Evolutionary conservation across 2,329 filamentous ascomycete species (phyloP).

Genomic region (Aspergillus melleus): DNA sequence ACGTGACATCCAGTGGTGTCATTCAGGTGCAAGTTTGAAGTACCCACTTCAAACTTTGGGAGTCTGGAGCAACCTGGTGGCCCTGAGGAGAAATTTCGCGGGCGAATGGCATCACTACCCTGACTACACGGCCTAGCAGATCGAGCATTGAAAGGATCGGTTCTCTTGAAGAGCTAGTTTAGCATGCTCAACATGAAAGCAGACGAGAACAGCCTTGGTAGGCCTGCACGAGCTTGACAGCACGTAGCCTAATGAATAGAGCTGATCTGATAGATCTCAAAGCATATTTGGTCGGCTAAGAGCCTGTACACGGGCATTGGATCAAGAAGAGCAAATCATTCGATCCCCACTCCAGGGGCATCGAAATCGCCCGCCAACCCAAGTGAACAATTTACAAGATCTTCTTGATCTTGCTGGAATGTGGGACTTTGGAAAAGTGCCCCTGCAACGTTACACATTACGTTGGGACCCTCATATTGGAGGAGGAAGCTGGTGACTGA

Average conservation of each 20-base stretch:
- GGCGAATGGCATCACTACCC: slow-evolving; percentile 19
- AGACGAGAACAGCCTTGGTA: background rate
- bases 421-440: slow-evolving; percentile 4
- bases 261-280: background rate
- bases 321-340: background rate
- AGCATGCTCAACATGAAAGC: background rate
- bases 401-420: slow-evolving; percentile 6
- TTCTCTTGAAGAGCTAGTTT: background rate
- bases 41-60: slow-evolving; percentile 10
- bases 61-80: background rate
- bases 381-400: background rate
- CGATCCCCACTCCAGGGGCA: background rate
- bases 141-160: background rate
- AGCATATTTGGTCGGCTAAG: background rate
- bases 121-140: background rate
- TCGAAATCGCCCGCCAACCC: background rate
- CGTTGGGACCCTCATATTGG: background rate
- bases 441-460: slow-evolving; percentile 13
- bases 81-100: background rate
- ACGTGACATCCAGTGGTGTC: slow-evolving; percentile 32
- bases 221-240: background rate
- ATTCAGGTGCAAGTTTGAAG: slow-evolving; percentile 19
- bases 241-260: background rate
- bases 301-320: background rate
- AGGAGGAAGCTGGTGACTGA: no score